phyloP scores from a whole-genome alignment of 768 basidiomycete genomes.

The Leccinum disarticulatum region DNA sequence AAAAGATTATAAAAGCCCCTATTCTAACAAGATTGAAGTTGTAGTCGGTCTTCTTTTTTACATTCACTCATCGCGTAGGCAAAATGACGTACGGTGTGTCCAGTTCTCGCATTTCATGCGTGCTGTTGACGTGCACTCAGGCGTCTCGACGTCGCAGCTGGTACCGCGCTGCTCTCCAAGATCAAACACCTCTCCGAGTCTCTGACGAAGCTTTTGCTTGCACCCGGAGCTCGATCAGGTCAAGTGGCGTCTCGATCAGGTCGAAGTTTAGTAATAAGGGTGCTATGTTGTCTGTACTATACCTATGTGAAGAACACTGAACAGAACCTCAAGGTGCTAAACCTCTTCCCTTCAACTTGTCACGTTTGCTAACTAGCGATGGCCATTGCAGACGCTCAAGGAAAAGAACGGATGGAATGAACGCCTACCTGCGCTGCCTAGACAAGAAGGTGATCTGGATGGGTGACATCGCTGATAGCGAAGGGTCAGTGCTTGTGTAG shows the following conservation, averaged over 20 bases:
- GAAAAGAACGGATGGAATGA: constrained; percentile 77
- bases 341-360: background rate
- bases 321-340: constrained; percentile 63
- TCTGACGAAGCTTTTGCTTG: constrained; percentile 68
- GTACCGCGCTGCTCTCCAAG: constrained; percentile 81
- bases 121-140: background rate
- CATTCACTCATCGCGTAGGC: too few species aligned
- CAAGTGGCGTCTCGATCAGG: constrained; percentile 78
- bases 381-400: constrained; percentile 57
- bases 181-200: constrained; percentile 63
- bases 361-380: background rate
- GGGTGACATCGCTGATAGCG: constrained; percentile 80
- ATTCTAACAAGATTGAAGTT: too few species aligned
- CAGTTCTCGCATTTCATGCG: background rate
- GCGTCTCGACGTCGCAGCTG: constrained; percentile 48
- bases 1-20: too few species aligned
- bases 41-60: too few species aligned
- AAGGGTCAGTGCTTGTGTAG: constrained; percentile 44
- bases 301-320: constrained; percentile 73
- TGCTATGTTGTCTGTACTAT: constrained; percentile 78
- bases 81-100: constrained; percentile 78
- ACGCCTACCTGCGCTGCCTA: constrained; percentile 64
- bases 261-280: too few species aligned
- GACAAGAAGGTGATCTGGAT: constrained; percentile 82
- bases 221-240: constrained; percentile 63